phyloP scores from a whole-genome alignment of 1,139 yeast species.

The Maudiozyma humilis region DNA sequence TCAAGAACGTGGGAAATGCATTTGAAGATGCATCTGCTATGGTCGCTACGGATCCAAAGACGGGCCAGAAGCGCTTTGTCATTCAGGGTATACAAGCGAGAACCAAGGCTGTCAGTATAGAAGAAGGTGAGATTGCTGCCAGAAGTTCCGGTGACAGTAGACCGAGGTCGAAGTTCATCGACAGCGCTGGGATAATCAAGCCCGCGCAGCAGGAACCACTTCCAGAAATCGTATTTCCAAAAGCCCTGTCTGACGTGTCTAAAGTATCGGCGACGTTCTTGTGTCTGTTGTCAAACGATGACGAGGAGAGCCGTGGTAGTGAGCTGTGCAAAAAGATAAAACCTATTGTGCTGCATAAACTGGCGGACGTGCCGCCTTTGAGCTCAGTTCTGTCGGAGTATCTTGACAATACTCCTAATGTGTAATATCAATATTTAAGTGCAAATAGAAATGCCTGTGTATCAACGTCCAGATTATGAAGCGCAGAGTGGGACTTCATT shows the following conservation, averaged over 20 bases:
- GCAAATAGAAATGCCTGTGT: background rate
- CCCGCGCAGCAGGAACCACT: conserved; percentile 24
- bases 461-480: too few relatives aligned
- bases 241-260: conserved; percentile 27
- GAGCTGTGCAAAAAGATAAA: conserved; percentile 25
- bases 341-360: conserved; percentile 25
- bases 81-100: conserved; percentile 84
- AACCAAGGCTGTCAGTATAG: conserved; percentile 39
- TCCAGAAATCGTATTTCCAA: conserved; percentile 26
- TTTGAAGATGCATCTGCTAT: conserved; percentile 89
- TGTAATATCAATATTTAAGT: conserved; percentile 7
- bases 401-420: conserved; percentile 27
- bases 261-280: conserved; percentile 29
- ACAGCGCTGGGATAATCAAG: conserved; percentile 14
- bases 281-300: conserved; percentile 29
- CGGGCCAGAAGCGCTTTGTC: conserved; percentile 69
- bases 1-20: conserved; percentile 85
- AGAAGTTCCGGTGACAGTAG: conserved; percentile 13
- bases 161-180: conserved; percentile 17
- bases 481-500: too few relatives aligned
- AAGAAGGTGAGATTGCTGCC: conserved; percentile 23
- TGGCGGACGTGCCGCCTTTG: conserved; percentile 31
- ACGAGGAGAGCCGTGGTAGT: conserved; percentile 21
- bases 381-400: conserved; percentile 27
- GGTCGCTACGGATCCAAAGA: conserved; percentile 59